A percentile compares a stretch with the other conserved stretches of the same genome.
Conservation (phyloP, 805 yeast species). For the Teunomyces tritomae region DNA sequence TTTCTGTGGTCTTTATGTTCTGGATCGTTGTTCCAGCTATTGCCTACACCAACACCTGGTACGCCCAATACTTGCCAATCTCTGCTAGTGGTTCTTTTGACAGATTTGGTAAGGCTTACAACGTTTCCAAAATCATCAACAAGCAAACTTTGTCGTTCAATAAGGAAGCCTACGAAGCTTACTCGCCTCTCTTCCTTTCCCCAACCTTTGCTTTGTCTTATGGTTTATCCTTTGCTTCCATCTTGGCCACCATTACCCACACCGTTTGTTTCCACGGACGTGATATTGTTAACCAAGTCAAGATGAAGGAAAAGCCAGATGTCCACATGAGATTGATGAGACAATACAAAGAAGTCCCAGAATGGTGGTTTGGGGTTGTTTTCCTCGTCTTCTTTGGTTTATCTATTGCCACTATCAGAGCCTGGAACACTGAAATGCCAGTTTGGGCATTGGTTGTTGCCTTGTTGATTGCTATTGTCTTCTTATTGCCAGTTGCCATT, state of each 20-base stretch:
- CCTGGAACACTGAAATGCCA: constrained; percentile 43
- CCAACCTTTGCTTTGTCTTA: constrained; percentile 59
- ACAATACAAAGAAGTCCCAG: constrained; percentile 40
- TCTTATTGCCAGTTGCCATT: constrained; percentile 41
- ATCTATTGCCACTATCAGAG: constrained; percentile 37
- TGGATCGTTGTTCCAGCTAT: constrained; percentile 55
- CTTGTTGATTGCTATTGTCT: constrained; percentile 35
- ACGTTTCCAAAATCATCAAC: constrained; percentile 49
- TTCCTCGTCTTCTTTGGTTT: constrained; percentile 29
- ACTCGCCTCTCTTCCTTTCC: constrained; percentile 64
- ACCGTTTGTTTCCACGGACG: constrained; percentile 55
- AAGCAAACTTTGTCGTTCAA: constrained; percentile 39
- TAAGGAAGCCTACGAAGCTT: constrained; percentile 46
- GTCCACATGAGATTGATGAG: constrained; percentile 57
- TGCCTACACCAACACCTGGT: constrained; percentile 57
- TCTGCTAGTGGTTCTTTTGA: constrained; percentile 48
- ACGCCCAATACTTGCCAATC: constrained; percentile 58
- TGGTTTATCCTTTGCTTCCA: constrained; percentile 58
- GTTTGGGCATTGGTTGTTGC: constrained; percentile 41
- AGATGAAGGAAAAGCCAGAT: constrained; percentile 29
- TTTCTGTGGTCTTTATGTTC: constrained; percentile 32
- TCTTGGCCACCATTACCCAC: constrained; percentile 59
- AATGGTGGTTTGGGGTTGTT: constrained; percentile 40
- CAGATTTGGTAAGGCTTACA: constrained; percentile 48
- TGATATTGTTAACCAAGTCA: constrained; percentile 41